These are phyloP conservation scores for Talaromyces sp. DNA, from an alignment of 2,329 filamentous ascomycete species.

Conservation along the genomic window DNA sequence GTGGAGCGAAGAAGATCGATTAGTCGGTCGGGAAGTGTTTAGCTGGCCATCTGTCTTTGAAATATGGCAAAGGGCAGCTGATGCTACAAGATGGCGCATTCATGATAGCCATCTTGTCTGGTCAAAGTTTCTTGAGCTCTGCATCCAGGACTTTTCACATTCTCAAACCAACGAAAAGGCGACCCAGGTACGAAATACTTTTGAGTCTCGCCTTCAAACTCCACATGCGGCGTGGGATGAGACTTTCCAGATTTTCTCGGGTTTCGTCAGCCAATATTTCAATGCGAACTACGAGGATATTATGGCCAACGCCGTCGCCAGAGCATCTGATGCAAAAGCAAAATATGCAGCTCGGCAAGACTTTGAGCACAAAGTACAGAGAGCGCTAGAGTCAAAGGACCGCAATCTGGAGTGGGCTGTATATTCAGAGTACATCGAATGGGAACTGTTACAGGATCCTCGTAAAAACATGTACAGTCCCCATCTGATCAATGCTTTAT, in stretches of 20 bases:
- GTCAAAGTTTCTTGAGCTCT: constrained; percentile 57
- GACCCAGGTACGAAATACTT: constrained; percentile 49
- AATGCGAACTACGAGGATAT: constrained; percentile 54
- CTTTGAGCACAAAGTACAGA: constrained; percentile 53
- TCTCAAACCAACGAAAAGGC: constrained; percentile 48
- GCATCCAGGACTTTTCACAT: constrained; percentile 51
- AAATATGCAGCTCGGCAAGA: constrained; percentile 52
- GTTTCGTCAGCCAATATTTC: constrained; percentile 56
- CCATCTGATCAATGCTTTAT: constrained; percentile 61
- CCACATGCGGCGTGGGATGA: constrained; percentile 60
- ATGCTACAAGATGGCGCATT: constrained; percentile 58
- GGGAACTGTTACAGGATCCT: constrained; percentile 67
- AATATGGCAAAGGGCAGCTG: constrained; percentile 54
- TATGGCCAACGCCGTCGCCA: constrained; percentile 54
- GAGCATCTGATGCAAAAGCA: constrained; percentile 52
- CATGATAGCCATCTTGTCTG: constrained; percentile 60
- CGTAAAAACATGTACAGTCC: constrained; percentile 54
- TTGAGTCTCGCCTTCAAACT: constrained; percentile 53
- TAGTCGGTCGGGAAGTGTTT: constrained; percentile 58
- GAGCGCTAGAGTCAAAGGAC: constrained; percentile 52
- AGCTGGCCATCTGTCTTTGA: constrained; percentile 54
- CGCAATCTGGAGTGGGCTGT: constrained; percentile 50
- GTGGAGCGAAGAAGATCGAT: constrained; percentile 56
- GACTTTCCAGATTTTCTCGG: constrained; percentile 59
- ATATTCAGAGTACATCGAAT: constrained; percentile 71